Percentiles rank a stretch among this genome's conserved stretches.
phyloP scores from a whole-genome alignment of 495 filamentous ascomycete genomes.

The Hyaloscypha finlandica region DNA sequence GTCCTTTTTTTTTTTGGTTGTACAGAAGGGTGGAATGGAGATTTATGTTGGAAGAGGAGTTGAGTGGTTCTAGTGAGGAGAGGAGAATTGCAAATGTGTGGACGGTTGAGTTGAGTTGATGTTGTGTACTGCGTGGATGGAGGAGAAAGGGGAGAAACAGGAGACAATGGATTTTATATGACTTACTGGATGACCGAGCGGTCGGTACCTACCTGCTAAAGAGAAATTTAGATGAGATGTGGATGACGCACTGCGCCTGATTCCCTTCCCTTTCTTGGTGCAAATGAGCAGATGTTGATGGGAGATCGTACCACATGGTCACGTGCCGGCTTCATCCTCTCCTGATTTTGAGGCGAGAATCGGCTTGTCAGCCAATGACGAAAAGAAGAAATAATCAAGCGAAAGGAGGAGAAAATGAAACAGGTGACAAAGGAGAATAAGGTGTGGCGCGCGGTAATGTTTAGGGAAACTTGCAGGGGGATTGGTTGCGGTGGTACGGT shows the following conservation, averaged over 20 bases:
- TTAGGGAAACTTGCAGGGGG: background rate
- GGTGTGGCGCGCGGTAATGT: constrained; percentile 8
- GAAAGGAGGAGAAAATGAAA: background rate
- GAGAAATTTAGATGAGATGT: background rate
- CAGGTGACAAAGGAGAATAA: background rate
- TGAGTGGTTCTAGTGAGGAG: constrained; percentile 7
- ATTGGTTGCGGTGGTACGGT: background rate
- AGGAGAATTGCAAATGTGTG: background rate
- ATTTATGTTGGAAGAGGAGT: background rate
- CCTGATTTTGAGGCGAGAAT: background rate
- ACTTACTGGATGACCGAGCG: background rate
- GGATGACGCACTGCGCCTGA: constrained; percentile 2
- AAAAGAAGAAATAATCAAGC: background rate
- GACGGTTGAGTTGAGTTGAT: constrained; percentile 7
- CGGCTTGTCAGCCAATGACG: background rate
- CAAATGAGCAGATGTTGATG: constrained; percentile 2
- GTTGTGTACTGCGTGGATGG: constrained; percentile 2
- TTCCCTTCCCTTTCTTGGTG: background rate
- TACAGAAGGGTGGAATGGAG: background rate
- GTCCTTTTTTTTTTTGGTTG: background rate
- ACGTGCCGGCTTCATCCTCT: constrained; percentile 1
- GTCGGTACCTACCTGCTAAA: background rate
- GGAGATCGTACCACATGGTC: background rate
- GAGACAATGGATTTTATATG: constrained; percentile 4
- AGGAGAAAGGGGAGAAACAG: background rate